phyloP scores from a whole-genome alignment of 352 stramenopile species.

The Aphanomyces euteiches region DNA sequence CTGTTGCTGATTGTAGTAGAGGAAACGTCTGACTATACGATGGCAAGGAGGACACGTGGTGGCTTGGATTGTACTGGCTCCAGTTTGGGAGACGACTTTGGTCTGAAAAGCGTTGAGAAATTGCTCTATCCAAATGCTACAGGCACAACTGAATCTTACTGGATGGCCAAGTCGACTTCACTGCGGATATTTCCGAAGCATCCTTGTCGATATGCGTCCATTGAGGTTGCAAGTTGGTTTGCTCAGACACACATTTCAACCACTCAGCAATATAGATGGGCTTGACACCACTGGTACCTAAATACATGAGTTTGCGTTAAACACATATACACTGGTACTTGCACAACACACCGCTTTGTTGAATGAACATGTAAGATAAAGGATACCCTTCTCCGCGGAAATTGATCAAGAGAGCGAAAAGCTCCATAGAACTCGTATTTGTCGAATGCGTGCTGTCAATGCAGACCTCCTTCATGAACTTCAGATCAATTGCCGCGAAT shows the following conservation, averaged over 20 bases:
- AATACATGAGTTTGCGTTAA: too few species aligned
- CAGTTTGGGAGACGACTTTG: background rate
- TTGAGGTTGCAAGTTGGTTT: background rate
- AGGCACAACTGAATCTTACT: background rate
- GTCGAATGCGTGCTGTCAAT: background rate
- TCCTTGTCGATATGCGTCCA: background rate
- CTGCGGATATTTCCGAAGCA: background rate
- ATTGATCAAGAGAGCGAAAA: constrained; percentile 1
- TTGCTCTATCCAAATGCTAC: background rate
- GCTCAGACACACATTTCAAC: background rate
- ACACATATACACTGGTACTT: too few species aligned
- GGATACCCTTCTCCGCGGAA: background rate
- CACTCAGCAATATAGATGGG: background rate
- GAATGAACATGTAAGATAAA: constrained; percentile 7
- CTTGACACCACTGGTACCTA: background rate
- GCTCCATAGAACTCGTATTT: background rate
- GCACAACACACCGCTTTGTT: background rate
- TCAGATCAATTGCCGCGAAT: background rate
- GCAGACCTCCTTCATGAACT: constrained; percentile 6
- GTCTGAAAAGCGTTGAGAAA: background rate
- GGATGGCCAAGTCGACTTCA: background rate
- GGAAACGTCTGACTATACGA: background rate
- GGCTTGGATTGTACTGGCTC: background rate
- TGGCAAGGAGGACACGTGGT: background rate
- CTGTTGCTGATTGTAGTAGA: background rate